Percentiles rank a stretch among this genome's conserved stretches.
phyloP scores from a whole-genome alignment of 805 yeast genomes.

The Myxozyma melibiosi region DNA sequence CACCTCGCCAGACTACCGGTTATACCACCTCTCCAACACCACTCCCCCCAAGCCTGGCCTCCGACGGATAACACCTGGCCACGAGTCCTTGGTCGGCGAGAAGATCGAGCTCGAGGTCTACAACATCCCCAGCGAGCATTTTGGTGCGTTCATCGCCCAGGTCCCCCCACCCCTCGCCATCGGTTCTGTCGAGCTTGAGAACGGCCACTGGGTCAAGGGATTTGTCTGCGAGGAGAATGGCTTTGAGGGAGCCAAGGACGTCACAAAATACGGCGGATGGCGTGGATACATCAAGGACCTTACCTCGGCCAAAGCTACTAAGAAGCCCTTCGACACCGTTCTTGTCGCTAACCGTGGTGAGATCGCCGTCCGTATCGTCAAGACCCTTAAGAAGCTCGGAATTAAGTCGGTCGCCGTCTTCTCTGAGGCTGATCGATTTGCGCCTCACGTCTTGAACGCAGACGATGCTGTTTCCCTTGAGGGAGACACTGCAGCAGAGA shows the following conservation, averaged over 20 bases:
- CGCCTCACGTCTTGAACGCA: constrained; percentile 82
- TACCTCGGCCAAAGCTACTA: constrained; percentile 52
- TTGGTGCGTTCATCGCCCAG: constrained; percentile 82
- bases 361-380: constrained; percentile 92
- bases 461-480: constrained; percentile 78
- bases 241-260: constrained; percentile 75
- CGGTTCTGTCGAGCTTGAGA: constrained; percentile 82
- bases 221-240: constrained; percentile 94
- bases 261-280: constrained; percentile 91
- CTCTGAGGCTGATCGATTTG: constrained; percentile 86
- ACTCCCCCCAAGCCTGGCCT: constrained; percentile 92
- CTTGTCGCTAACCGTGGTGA: constrained; percentile 97
- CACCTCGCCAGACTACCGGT: constrained; percentile 69
- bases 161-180: constrained; percentile 96
- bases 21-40: constrained; percentile 78
- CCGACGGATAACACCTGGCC: constrained; percentile 49
- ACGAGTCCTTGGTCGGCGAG: constrained; percentile 29
- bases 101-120: constrained; percentile 78
- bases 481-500: constrained; percentile 86
- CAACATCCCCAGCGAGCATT: constrained; percentile 72
- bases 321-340: constrained; percentile 47
- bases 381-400: constrained; percentile 76
- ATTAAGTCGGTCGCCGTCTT: constrained; percentile 84
- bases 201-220: constrained; percentile 86
- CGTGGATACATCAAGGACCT: constrained; percentile 56